phyloP scores from a whole-genome alignment of 371 early-diverging fungal species.

The Cokeromyces recurvatus region DNA sequence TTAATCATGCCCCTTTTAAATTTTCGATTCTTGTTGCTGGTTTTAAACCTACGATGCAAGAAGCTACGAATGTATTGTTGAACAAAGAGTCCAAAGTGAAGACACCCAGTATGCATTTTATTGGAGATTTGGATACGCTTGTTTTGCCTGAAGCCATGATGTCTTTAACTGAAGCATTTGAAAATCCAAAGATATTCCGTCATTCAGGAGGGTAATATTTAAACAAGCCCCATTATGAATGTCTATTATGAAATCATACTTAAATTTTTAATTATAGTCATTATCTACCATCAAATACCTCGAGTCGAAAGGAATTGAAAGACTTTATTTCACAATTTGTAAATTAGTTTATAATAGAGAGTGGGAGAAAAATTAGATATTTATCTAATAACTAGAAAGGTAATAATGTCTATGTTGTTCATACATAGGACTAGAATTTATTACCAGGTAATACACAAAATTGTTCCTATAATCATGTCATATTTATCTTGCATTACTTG shows the following conservation, averaged over 20 bases:
- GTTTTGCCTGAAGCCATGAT: slow-evolving; percentile 33
- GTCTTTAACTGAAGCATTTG: slow-evolving; percentile 26
- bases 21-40: slow-evolving; percentile 57
- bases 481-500: too few relatives aligned
- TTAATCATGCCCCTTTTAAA: slow-evolving; percentile 36
- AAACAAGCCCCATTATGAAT: too few relatives aligned
- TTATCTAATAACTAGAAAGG: too few relatives aligned
- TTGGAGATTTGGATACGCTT: slow-evolving; percentile 48
- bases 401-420: too few relatives aligned
- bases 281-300: slow-evolving; percentile 13
- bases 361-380: too few relatives aligned
- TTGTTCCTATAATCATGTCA: too few relatives aligned
- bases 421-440: too few relatives aligned
- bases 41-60: slow-evolving; percentile 39
- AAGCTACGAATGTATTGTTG: slow-evolving; percentile 12
- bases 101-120: slow-evolving; percentile 56
- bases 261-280: slow-evolving; percentile 5
- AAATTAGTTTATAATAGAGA: too few relatives aligned
- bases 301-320: slow-evolving; percentile 13
- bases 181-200: slow-evolving; percentile 16
- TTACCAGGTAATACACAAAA: too few relatives aligned
- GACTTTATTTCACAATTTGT: slow-evolving; percentile 5
- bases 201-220: slow-evolving; percentile 42
- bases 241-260: not conserved
- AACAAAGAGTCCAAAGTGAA: slow-evolving; percentile 16